These are phyloP conservation scores for Zea luxurians DNA, from an alignment of 176 grass and related monocot genomes.

Conservation along the genomic window DNA sequence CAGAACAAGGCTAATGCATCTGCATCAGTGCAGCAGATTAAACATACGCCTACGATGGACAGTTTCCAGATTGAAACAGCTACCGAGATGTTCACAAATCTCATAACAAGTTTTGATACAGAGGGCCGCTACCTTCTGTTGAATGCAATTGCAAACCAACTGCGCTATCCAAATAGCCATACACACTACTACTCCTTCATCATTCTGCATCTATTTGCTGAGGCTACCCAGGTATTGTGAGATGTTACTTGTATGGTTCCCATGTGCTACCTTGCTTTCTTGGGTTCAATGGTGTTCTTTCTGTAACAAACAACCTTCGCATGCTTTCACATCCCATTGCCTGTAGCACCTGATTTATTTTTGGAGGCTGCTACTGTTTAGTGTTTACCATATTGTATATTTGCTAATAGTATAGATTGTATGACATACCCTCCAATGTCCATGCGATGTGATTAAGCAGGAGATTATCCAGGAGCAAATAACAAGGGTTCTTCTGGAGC, in stretches of 20 bases:
- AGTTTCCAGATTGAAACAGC: constrained; percentile 73
- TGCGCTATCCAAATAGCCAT: constrained; percentile 81
- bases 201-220: constrained; percentile 74
- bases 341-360: too few relatives aligned
- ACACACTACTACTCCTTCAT: constrained; percentile 93
- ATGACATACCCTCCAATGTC: neutral
- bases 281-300: too few relatives aligned
- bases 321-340: too few relatives aligned
- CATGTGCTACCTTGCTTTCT: too few relatives aligned
- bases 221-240: constrained; percentile 53
- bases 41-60: constrained; percentile 57
- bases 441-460: constrained; percentile 27
- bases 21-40: constrained; percentile 64
- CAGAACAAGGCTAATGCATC: constrained; percentile 49
- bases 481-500: constrained; percentile 73
- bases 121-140: constrained; percentile 79
- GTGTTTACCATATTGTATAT: too few relatives aligned
- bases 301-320: too few relatives aligned
- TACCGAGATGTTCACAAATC: constrained; percentile 68
- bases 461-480: constrained; percentile 86
- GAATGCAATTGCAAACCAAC: constrained; percentile 87
- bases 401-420: too few relatives aligned
- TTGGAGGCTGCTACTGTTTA: too few relatives aligned
- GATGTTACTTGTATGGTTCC: neutral
- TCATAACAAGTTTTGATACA: constrained; percentile 71